phyloP scores from a whole-genome alignment of 805 yeast genomes.

The Pichia rugopelliculosa region DNA sequence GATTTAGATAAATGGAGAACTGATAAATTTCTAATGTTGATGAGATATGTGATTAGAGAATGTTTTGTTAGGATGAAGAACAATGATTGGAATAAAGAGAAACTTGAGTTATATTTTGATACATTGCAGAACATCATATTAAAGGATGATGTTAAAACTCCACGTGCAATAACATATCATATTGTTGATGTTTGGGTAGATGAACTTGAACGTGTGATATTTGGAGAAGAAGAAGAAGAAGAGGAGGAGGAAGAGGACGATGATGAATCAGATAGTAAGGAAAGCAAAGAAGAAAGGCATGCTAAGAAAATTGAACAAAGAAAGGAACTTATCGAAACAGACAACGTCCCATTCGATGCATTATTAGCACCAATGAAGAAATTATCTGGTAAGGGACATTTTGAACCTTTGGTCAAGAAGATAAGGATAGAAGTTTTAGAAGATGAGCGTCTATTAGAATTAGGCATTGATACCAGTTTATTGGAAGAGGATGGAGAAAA shows the following conservation, averaged over 20 bases:
- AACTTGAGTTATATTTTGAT: constrained; percentile 39
- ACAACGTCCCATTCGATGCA: constrained; percentile 41
- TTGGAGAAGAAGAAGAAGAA: constrained; percentile 38
- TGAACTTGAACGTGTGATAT: constrained; percentile 66
- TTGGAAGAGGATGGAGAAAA: constrained; percentile 15
- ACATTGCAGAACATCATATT: constrained; percentile 29
- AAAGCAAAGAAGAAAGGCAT: constrained; percentile 3
- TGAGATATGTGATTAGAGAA: constrained; percentile 68
- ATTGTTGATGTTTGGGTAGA: constrained; percentile 76
- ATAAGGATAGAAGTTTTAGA: constrained; percentile 58
- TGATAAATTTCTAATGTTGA: constrained; percentile 76
- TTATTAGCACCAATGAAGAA: constrained; percentile 56
- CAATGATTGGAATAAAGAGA: constrained; percentile 46
- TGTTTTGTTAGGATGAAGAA: constrained; percentile 48
- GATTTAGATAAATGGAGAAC: constrained; percentile 76
- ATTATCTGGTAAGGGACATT: constrained; percentile 39
- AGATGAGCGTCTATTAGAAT: constrained; percentile 54
- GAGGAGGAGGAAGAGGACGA: constrained; percentile 42
- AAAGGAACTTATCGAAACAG: constrained; percentile 13
- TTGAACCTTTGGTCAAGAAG: constrained; percentile 59
- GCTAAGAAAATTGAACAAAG: constrained; percentile 16
- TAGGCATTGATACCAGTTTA: constrained; percentile 45
- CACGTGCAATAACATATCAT: constrained; percentile 79
- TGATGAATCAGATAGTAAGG: constrained; percentile 26
- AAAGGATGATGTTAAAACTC: constrained; percentile 51